These are phyloP conservation scores for Podospora pseudopauciseta DNA, from an alignment of 495 filamentous ascomycete species.

Conservation along the genomic window DNA sequence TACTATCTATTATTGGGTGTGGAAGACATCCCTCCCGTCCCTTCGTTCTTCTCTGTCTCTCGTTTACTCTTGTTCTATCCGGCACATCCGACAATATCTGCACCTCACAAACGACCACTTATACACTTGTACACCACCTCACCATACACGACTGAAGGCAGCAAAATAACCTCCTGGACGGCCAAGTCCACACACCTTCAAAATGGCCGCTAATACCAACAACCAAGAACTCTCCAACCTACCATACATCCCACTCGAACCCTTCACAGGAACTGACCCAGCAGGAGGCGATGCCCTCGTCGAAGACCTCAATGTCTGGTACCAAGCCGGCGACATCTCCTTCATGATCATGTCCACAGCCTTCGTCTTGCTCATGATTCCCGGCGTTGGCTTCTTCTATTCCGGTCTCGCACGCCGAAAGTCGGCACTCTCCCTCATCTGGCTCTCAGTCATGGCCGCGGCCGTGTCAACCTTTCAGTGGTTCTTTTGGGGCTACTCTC, in stretches of 20 bases:
- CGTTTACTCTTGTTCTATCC: not conserved
- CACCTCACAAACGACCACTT: not conserved
- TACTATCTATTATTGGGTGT: not conserved
- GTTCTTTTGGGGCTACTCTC: constrained; percentile 98
- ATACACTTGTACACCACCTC: not conserved
- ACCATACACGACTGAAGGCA: not conserved
- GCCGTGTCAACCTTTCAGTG: constrained; percentile 91
- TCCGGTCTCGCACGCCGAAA: constrained; percentile 91
- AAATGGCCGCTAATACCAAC: constrained; percentile 25
- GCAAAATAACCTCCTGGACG: not conserved
- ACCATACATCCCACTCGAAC: constrained; percentile 48
- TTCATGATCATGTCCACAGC: constrained; percentile 86
- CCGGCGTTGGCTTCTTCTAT: constrained; percentile 97
- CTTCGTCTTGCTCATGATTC: constrained; percentile 94
- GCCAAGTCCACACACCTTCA: not conserved
- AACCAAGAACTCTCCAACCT: constrained; percentile 39
- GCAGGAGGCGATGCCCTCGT: constrained; percentile 72
- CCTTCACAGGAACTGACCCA: constrained; percentile 64
- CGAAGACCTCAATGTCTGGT: constrained; percentile 75
- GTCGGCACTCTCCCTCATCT: constrained; percentile 88
- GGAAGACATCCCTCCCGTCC: not conserved
- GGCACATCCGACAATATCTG: not conserved
- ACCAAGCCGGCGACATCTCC: constrained; percentile 81
- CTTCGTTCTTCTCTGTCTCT: constrained; percentile 2
- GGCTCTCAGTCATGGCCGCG: constrained; percentile 89